Evolutionary conservation across 495 filamentous ascomycete genomes (phyloP).

Genomic region (Penicillium macrosclerotiorum): DNA sequence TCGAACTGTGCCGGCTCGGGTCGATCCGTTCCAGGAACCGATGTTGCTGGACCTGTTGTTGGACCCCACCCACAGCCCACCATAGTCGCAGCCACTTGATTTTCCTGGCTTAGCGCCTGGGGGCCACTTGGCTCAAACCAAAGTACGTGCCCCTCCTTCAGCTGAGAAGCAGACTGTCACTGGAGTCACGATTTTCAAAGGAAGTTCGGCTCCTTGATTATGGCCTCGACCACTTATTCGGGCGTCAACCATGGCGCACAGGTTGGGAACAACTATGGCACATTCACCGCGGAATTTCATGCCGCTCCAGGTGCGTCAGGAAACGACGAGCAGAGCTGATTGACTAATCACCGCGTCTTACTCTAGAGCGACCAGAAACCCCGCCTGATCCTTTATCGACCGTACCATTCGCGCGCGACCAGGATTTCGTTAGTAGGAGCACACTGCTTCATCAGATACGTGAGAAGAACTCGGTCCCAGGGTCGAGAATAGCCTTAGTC

Average conservation of each 20-base stretch:
- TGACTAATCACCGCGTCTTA: neutral
- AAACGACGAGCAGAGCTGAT: neutral
- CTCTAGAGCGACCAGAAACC: conserved; percentile 10
- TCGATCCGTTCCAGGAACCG: too few species aligned
- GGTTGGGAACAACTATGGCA: conserved; percentile 2
- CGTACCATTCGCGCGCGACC: conserved; percentile 32
- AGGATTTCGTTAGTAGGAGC: conserved; percentile 32
- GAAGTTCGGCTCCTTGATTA: neutral
- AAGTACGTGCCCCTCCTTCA: neutral
- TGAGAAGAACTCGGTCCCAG: conserved; percentile 20
- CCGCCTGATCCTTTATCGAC: conserved; percentile 17
- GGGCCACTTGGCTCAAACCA: neutral
- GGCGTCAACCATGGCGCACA: neutral
- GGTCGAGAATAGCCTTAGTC: conserved; percentile 23
- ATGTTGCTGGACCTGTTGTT: too few species aligned
- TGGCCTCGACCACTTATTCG: neutral
- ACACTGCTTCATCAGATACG: conserved; percentile 24
- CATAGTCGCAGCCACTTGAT: neutral
- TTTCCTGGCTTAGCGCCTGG: neutral
- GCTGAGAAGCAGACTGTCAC: neutral
- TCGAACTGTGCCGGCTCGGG: too few species aligned
- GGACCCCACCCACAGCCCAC: too few species aligned
- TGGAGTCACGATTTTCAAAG: neutral
- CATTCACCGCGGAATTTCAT: neutral
- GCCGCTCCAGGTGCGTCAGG: neutral